Base-by-base conservation (phyloP, 306 rosid species). In the Prunus dulcis region DNA sequence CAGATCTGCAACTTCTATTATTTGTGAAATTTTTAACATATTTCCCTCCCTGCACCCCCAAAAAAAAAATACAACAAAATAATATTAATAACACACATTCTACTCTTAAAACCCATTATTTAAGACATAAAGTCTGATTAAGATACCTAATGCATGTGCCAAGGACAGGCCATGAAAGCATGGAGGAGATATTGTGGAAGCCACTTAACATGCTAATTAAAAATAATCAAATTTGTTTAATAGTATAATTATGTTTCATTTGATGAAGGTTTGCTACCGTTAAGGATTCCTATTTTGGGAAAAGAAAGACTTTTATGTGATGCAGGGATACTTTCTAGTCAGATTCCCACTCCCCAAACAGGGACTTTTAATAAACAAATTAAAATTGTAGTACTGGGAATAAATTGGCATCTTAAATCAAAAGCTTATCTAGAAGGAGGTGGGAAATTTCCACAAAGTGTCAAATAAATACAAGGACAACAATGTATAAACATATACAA, bases 81-180 rank as follows among this genome's bases (percentile, higher is more conserved):
- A 15, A 25, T 22, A 27, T 5, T 32, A 32, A 32, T 0, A 50
- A 57, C 20, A 49, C 67, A 8, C 6, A n/a, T 32, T 27, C 73
- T 72, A 79, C n/a, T 18, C 6, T 67, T 85, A 18, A 82, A 84
- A 56, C 50, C 80, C 80, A 64, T 76, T 77, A 75, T 46, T 77
- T 20, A 75, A 64, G 58, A 64, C 75, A 79, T 32, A 47, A 72
- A 73, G 72, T 72, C 78, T 77, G 76, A 84, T 72, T 71, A 81
- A 83, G 83, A 86, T 84, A 75, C 86, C 69, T 63, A 76, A 83
- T 84, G 79, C 91, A 89, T 83, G 92, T 87, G 89, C 18, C 46
- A 67, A 84, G 76, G 66, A 58, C 77, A 55, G 61, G 73, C 38
- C 68, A 73, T 53, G 75, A 81, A 76, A 80, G 79, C 58, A 80